Conservation (phyloP, 2,329 filamentous ascomycete genomes). For the Botrytis fabae region DNA sequence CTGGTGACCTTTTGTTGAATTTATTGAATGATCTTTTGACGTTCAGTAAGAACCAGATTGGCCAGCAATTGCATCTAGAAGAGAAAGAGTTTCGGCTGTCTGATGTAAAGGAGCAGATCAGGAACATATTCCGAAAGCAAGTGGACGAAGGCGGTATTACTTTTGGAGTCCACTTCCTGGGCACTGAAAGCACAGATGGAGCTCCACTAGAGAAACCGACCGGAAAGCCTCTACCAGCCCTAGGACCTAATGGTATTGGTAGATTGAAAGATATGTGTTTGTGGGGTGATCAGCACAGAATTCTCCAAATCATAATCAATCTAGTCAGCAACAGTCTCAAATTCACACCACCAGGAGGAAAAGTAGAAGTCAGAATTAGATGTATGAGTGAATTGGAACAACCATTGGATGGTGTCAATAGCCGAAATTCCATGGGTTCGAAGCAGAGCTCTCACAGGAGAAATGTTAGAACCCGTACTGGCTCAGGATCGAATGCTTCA, state of each 20-base stretch:
- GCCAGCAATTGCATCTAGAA: constrained; percentile 77
- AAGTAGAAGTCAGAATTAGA: constrained; percentile 72
- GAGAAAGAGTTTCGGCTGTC: constrained; percentile 81
- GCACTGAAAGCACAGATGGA: constrained; percentile 45
- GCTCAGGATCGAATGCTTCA: constrained; percentile 47
- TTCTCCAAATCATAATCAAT: constrained; percentile 91
- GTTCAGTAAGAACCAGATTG: constrained; percentile 94
- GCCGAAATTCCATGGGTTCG: constrained; percentile 33
- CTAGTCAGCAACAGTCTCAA: constrained; percentile 90
- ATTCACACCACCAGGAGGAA: constrained; percentile 78
- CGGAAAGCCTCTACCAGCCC: constrained; percentile 50
- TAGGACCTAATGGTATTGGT: constrained; percentile 65
- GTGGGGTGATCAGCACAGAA: constrained; percentile 90
- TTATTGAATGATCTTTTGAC: constrained; percentile 86
- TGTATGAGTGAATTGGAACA: constrained; percentile 60
- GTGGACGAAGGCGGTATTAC: constrained; percentile 76
- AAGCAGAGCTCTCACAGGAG: constrained; percentile 37
- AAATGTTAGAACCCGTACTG: constrained; percentile 29
- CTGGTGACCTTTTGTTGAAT: constrained; percentile 79
- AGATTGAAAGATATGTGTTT: constrained; percentile 78
- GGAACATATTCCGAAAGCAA: constrained; percentile 83
- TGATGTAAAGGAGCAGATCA: constrained; percentile 80
- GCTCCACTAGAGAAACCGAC: constrained; percentile 24
- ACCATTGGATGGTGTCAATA: constrained; percentile 27
- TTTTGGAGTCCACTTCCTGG: constrained; percentile 71